These are phyloP conservation scores for Nannochloropsis gaditana DNA, from an alignment of 108 stramenopile species.

Conservation along the genomic window DNA sequence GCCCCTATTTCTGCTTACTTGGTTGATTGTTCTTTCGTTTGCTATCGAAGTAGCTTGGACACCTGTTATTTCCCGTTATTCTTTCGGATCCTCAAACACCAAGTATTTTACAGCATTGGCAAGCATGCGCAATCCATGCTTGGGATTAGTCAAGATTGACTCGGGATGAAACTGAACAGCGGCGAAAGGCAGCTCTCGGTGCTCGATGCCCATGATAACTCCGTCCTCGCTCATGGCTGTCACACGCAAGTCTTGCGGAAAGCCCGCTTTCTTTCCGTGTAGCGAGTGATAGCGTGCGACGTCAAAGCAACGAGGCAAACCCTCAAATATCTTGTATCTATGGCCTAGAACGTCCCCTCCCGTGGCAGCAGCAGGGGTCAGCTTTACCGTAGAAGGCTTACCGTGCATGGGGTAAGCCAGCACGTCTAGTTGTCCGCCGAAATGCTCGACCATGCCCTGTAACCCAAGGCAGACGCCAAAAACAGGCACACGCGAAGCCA, in stretches of 20 bases:
- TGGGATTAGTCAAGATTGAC: constrained; percentile 84
- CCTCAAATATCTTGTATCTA: constrained; percentile 64
- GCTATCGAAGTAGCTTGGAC: background rate
- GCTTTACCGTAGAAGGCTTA: constrained; percentile 71
- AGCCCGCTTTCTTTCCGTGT: constrained; percentile 67
- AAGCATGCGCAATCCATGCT: constrained; percentile 77
- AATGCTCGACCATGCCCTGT: constrained; percentile 95
- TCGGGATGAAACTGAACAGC: constrained; percentile 99
- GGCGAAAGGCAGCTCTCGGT: constrained; percentile 81
- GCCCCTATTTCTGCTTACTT: background rate
- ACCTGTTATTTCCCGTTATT: background rate
- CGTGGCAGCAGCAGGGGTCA: background rate
- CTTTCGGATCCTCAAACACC: background rate
- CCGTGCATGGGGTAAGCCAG: constrained; percentile 94
- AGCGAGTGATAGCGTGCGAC: constrained; percentile 93
- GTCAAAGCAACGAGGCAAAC: constrained; percentile 76
- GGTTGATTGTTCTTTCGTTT: constrained; percentile 9
- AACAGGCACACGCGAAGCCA: constrained; percentile 62
- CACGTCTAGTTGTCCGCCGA: constrained; percentile 84
- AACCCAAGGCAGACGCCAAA: constrained; percentile 97
- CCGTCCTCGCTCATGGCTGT: constrained; percentile 87
- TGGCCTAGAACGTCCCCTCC: background rate
- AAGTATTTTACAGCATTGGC: constrained; percentile 68
- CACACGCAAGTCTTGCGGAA: constrained; percentile 71
- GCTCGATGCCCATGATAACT: constrained; percentile 90